These are phyloP conservation scores for Neurospora sp. DNA, from an alignment of 495 filamentous ascomycete genomes.

Conservation along the genomic window DNA sequence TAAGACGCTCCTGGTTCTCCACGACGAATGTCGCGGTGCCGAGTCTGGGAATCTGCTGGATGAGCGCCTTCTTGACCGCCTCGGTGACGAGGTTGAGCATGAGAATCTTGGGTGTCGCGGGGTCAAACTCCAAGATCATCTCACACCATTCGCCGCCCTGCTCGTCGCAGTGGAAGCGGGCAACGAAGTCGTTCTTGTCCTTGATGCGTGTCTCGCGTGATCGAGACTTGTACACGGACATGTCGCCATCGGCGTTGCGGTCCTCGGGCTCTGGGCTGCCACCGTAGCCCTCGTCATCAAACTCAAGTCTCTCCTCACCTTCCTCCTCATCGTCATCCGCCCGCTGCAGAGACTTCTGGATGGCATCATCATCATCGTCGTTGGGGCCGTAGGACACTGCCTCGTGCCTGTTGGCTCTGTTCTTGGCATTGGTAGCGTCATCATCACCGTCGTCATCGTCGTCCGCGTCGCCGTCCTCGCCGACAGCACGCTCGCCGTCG, in stretches of 20 bases:
- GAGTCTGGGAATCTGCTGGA: conserved; percentile 76
- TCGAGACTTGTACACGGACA: conserved; percentile 19
- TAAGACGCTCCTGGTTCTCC: conserved; percentile 51
- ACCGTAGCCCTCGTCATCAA: conserved; percentile 48
- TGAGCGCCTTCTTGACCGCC: conserved; percentile 62
- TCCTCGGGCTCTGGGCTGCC: conserved; percentile 38
- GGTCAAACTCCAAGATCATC: conserved; percentile 75
- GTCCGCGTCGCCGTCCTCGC: conserved; percentile 48
- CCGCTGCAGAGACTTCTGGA: conserved; percentile 47
- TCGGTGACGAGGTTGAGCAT: conserved; percentile 82
- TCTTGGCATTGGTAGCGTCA: conserved; percentile 74
- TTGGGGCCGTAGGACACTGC: conserved; percentile 81
- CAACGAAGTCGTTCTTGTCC: conserved; percentile 52
- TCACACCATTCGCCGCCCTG: conserved; percentile 61
- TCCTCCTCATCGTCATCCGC: conserved; percentile 44
- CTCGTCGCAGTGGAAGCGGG: conserved; percentile 72
- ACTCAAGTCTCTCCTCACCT: conserved; percentile 32
- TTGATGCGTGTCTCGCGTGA: conserved; percentile 58
- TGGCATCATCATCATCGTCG: conserved; percentile 79
- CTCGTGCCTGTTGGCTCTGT: conserved; percentile 62
- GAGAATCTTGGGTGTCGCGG: conserved; percentile 76
- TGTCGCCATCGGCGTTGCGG: conserved; percentile 35
- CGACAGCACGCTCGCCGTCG: conserved; percentile 31
- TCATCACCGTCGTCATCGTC: conserved; percentile 73
- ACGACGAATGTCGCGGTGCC: conserved; percentile 60